These are phyloP conservation scores for Suillus subaureus DNA, from an alignment of 768 basidiomycete genomes.

Conservation along the genomic window DNA sequence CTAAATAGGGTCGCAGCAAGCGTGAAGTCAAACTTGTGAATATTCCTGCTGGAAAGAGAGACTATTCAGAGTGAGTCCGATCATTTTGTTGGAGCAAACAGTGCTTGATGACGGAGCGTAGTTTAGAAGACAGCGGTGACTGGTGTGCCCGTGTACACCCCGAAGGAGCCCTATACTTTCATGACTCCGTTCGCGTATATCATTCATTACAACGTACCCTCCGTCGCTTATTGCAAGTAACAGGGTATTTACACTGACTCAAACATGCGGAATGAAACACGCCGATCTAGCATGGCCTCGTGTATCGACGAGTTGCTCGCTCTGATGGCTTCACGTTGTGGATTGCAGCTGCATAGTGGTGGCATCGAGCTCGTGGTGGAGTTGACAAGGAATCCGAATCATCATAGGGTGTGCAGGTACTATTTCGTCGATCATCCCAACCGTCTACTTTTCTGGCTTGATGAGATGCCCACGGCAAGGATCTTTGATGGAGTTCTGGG, in stretches of 20 bases:
- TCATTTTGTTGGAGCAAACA: not conserved
- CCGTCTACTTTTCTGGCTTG: slow-evolving; percentile 50
- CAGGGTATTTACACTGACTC: slow-evolving; percentile 54
- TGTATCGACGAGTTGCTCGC: not conserved
- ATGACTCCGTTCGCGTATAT: slow-evolving; percentile 41
- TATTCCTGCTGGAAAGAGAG: not conserved
- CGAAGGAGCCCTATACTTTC: slow-evolving; percentile 59
- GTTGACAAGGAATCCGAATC: not conserved
- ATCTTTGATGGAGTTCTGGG: slow-evolving; percentile 42
- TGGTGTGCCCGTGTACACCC: slow-evolving; percentile 52
- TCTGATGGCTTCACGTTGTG: too few relatives aligned
- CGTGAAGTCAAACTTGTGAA: not conserved
- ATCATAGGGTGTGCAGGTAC: slow-evolving; percentile 26
- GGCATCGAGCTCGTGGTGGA: not conserved
- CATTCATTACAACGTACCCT: not conserved
- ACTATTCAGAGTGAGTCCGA: not conserved
- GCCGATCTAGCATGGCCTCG: not conserved
- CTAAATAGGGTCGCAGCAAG: not conserved
- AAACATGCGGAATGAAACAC: slow-evolving; percentile 30
- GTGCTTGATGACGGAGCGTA: not conserved
- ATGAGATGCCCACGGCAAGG: slow-evolving; percentile 35
- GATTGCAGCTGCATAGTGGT: not conserved
- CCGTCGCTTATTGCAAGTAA: not conserved
- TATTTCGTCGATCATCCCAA: slow-evolving; percentile 48
- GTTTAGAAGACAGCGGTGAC: not conserved